Percentiles rank a stretch among this genome's conserved stretches.
Conservation (phyloP, 2,329 filamentous ascomycete genomes). For the Dactylellina cionopaga region DNA sequence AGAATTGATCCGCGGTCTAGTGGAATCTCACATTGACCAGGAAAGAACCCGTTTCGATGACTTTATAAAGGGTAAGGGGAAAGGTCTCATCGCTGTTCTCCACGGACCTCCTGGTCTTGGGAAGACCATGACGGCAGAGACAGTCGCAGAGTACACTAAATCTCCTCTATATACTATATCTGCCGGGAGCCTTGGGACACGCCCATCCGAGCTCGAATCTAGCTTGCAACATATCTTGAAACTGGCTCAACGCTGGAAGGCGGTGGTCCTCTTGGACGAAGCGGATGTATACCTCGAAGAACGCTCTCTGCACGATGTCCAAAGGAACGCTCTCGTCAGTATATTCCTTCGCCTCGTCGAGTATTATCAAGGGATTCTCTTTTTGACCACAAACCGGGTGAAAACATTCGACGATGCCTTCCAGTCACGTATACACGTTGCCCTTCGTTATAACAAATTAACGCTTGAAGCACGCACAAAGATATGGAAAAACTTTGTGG, state of each 20-base stretch:
- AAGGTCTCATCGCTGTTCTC: conserved; percentile 27
- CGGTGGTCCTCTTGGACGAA: conserved; percentile 58
- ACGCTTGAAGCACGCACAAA: conserved; percentile 53
- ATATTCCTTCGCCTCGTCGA: conserved; percentile 64
- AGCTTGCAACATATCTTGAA: conserved; percentile 57
- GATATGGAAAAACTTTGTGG: conserved; percentile 57
- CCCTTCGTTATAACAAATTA: conserved; percentile 59
- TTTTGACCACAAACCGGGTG: conserved; percentile 66
- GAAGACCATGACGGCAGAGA: conserved; percentile 29
- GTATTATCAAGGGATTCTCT: conserved; percentile 65
- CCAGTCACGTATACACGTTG: conserved; percentile 60
- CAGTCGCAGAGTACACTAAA: conserved; percentile 12
- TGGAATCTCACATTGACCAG: conserved; percentile 64
- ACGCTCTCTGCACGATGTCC: conserved; percentile 58
- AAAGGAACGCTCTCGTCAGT: conserved; percentile 59
- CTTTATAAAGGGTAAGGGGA: conserved; percentile 29
- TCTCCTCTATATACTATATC: conserved; percentile 10
- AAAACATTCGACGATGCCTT: conserved; percentile 61
- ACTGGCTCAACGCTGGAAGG: conserved; percentile 57
- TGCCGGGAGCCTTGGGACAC: conserved; percentile 59
- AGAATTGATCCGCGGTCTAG: conserved; percentile 62
- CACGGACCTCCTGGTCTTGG: conserved; percentile 31
- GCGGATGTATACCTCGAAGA: conserved; percentile 59
- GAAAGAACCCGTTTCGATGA: conserved; percentile 23
- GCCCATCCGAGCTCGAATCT: conserved; percentile 57